These are phyloP conservation scores for Leptographium flavum DNA, from an alignment of 2,329 filamentous ascomycete genomes.

Conservation along the genomic window DNA sequence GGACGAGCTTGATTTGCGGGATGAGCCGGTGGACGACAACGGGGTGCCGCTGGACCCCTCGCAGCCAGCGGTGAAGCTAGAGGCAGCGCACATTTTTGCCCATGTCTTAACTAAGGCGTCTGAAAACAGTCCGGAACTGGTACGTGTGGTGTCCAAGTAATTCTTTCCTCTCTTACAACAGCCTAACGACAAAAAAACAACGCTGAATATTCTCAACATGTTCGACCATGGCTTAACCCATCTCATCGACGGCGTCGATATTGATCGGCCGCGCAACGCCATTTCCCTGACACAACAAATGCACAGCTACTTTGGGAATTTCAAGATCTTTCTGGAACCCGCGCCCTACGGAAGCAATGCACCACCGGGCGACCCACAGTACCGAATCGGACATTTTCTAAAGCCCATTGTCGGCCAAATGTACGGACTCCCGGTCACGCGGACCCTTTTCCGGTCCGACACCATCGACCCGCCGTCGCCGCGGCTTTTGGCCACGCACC, in stretches of 20 bases:
- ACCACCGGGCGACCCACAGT: not conserved
- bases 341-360: not conserved
- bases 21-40: no score
- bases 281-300: not conserved
- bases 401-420: no score
- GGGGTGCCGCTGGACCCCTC: no score
- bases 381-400: not conserved
- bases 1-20: no score
- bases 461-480: slow-evolving; percentile 18
- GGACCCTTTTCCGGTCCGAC: slow-evolving; percentile 12
- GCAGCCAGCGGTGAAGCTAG: no score
- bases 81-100: no score
- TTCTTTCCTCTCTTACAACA: no score
- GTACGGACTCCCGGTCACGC: slow-evolving; percentile 17
- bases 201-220: not conserved
- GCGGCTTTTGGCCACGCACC: slow-evolving; percentile 19
- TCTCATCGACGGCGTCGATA: not conserved
- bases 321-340: not conserved
- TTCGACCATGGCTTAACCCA: not conserved
- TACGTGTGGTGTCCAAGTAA: no score
- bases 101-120: no score
- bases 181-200: not conserved
- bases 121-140: no score
- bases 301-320: not conserved
- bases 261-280: not conserved